Conservation (phyloP, 106 monocot genomes). For the Triglochin maritima region DNA sequence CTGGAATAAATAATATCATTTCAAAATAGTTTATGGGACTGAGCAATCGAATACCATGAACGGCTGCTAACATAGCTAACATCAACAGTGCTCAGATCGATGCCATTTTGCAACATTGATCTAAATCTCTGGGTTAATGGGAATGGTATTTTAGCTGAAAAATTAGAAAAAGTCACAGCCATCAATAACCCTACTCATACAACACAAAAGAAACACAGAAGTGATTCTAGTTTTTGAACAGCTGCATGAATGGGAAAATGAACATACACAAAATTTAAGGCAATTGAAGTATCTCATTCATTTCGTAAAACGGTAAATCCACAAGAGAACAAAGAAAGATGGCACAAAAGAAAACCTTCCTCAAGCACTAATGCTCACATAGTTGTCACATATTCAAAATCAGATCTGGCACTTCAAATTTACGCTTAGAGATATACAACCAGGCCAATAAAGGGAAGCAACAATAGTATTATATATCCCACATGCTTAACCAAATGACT, state of each 20-base stretch:
- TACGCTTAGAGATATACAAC: too few relatives aligned
- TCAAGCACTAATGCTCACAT: too few relatives aligned
- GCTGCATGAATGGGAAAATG: not conserved
- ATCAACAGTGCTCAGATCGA: constrained; percentile 97
- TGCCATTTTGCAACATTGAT: constrained; percentile 98
- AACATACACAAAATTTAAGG: not conserved
- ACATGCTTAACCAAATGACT: too few relatives aligned
- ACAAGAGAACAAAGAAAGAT: too few relatives aligned
- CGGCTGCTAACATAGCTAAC: constrained; percentile 99
- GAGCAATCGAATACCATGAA: constrained; percentile 57
- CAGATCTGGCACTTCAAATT: too few relatives aligned
- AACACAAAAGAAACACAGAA: not conserved
- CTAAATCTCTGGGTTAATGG: constrained; percentile 91
- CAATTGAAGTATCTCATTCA: not conserved
- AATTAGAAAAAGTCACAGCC: not conserved
- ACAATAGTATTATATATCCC: too few relatives aligned
- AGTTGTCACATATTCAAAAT: too few relatives aligned
- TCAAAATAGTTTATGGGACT: not conserved
- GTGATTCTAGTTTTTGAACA: not conserved
- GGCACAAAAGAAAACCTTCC: too few relatives aligned
- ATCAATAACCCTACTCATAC: not conserved
- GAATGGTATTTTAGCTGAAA: constrained; percentile 90
- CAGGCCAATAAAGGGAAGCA: too few relatives aligned
- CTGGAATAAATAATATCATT: not conserved
- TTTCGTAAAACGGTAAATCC: too few relatives aligned